Base-by-base conservation (phyloP, 129 eudicot genomes). In the Glebionis coronaria region DNA sequence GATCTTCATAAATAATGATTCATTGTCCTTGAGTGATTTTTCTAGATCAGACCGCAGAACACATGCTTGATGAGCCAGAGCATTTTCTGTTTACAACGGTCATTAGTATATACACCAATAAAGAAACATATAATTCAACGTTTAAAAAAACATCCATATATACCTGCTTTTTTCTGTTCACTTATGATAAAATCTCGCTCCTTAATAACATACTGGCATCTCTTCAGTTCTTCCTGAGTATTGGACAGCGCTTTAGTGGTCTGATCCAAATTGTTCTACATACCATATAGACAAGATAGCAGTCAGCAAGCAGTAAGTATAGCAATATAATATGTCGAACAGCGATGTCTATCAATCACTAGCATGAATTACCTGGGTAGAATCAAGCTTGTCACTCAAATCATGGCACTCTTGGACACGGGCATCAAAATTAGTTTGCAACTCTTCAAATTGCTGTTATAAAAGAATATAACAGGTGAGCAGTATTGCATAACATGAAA, bases 81-180 rank as follows among this genome's bases (percentile, higher is more conserved):
- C 95, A 77, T 86, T 83, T 84, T 94, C 97, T 94, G 85, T 75
- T 82, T n/a, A 52, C 8, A 52, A 13, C 5, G 63, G 57, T 67
- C 20, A 52, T 16, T 15, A 52, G 25, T 15, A 52, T 52, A 52
- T 16, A 52, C 4, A 52, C 11, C 4, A 4, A 15, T 4, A 52
- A 15, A 47, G 1, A 10, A 47, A n/a, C n/a, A n/a, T n/a, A n/a
- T n/a, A n/a, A n/a, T n/a, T n/a, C n/a, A n/a, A n/a, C 6, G 76
- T 80, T 1, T 49, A n/a, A 6, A 62, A 47, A 9, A n/a, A 38
- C 19, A 61, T 47, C 3, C 2, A 14, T 42, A n/a, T 5, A 21
- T 75, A 90, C 97, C 97, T 75, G 97, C 82, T 82, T 90, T 90
- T 81, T 71, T 84, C 79, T 90, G 91, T 73, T 87, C 89, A 61